A percentile compares a stretch with the other conserved stretches of the same genome.
phyloP scores from a whole-genome alignment of 768 basidiomycete species.

The Tephrocybe sp. region DNA sequence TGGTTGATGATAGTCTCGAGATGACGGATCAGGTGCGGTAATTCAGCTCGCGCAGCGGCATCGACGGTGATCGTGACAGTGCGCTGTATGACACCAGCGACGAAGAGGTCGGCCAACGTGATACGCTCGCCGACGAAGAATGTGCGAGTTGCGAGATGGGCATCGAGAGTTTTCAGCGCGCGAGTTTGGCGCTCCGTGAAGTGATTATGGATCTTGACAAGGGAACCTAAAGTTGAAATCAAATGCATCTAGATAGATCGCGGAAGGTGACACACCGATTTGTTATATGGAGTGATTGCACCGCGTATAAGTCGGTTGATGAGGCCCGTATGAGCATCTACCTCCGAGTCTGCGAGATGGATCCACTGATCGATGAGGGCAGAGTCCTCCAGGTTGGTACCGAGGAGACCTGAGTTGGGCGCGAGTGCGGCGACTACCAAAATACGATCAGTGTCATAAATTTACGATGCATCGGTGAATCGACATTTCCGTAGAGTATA shows the following conservation, averaged over 20 bases:
- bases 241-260: constrained; percentile 4
- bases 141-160: constrained; percentile 72
- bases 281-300: constrained; percentile 66
- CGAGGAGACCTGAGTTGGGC: constrained; percentile 78
- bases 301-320: constrained; percentile 45
- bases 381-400: constrained; percentile 58
- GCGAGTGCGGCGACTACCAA: constrained; percentile 50
- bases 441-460: too few relatives aligned
- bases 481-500: too few relatives aligned
- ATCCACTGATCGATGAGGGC: too few relatives aligned
- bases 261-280: constrained; percentile 53
- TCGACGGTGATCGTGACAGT: constrained; percentile 63
- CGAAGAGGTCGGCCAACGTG: constrained; percentile 83
- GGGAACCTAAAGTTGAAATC: too few relatives aligned
- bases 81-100: constrained; percentile 59
- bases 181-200: constrained; percentile 54
- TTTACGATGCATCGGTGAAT: neutral
- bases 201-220: constrained; percentile 52
- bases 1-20: constrained; percentile 88
- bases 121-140: constrained; percentile 94
- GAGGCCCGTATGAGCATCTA: constrained; percentile 37
- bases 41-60: constrained; percentile 58
- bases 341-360: constrained; percentile 67
- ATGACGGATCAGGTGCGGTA: constrained; percentile 79
- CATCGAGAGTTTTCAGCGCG: constrained; percentile 68